Evolutionary conservation across 495 filamentous ascomycete genomes (phyloP).

Genomic region (Parathielavia hyrcaniae): DNA sequence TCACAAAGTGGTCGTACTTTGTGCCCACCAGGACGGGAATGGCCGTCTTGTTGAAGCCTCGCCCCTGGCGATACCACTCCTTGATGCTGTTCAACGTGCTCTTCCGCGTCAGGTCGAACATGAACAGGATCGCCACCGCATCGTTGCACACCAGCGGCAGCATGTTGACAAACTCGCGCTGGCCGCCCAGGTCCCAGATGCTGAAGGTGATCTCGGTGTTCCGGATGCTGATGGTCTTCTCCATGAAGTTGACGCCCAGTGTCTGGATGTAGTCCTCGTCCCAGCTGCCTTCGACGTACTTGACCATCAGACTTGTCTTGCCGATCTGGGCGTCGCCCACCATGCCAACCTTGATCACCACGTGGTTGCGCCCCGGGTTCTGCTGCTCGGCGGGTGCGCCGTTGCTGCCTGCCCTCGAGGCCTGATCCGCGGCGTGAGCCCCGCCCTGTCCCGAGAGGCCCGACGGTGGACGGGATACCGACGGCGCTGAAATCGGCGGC

Average conservation of each 20-base stretch:
- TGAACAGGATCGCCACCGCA: conserved; percentile 95
- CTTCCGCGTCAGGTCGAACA: conserved; percentile 98
- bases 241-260: conserved; percentile 98
- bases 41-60: conserved; percentile 98
- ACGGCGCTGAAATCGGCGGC: conserved; percentile 33
- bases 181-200: conserved; percentile 97
- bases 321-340: conserved; percentile 98
- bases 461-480: conserved; percentile 46
- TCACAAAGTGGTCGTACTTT: conserved; percentile 98
- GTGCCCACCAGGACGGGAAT: conserved; percentile 96
- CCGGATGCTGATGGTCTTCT: conserved; percentile 97
- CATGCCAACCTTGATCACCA: conserved; percentile 99
- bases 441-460: conserved; percentile 42
- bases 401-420: conserved; percentile 32
- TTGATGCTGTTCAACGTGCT: conserved; percentile 98
- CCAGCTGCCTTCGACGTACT: conserved; percentile 98
- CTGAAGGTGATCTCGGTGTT: conserved; percentile 99
- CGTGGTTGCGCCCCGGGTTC: conserved; percentile 64
- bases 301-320: conserved; percentile 98
- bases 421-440: conserved; percentile 31
- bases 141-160: conserved; percentile 97
- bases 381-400: conserved; percentile 38
- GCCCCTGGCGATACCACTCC: conserved; percentile 97
- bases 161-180: conserved; percentile 99
- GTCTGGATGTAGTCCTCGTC: conserved; percentile 99